Evolutionary conservation across 345 rosid genomes (phyloP), one percentile per base, ranked within the genome.

Genomic region (Populus euphratica): DNA sequence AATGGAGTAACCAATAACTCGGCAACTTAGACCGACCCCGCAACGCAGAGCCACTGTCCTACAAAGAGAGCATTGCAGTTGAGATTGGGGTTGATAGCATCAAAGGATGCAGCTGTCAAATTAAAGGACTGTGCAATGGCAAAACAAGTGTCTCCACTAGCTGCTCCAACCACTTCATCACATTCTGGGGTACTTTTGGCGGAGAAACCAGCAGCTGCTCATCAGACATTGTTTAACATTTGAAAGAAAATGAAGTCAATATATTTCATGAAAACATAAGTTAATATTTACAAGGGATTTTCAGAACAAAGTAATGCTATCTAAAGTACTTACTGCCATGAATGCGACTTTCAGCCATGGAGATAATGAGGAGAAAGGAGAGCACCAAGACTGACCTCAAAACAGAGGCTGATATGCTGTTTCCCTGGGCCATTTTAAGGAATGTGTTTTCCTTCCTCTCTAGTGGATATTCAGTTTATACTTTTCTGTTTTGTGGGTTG

Each of bases 11-110:
- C 11, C 31, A 59, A 54, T 8, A 39, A 39, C 43, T 8, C 43
- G 43, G 43, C 11, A 39, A 39, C 11, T 39, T 39, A 39, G 43
- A 8, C 10, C 11, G 44, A 59, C 54, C 84, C 82, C 11, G 25
- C 73, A 44, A 81, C 70, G 31, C 88, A 86, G 4, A 87, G 68
- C 85, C 87, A 86, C 56, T 84, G 86, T 21, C 87, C 87, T 20
- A 79, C 64, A 41, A 86, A 84, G 69, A 82, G 72, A 1, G 49
- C 29, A 14, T 20, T 0, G 5, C 87, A 84, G 3, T 77, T 59
- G 77, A 86, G 71, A 39, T 88, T 88, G 6, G 85, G 87, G 83
- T 88, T 86, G 56, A 86, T 63, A 11, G 72, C 52, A 7, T 9
- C 8, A 12, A 82, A 82, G 66, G 63, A 6, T 1, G 50, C 17